Conservation (phyloP, 1,284 basidiomycete genomes). For the Ustilago crameri region DNA sequence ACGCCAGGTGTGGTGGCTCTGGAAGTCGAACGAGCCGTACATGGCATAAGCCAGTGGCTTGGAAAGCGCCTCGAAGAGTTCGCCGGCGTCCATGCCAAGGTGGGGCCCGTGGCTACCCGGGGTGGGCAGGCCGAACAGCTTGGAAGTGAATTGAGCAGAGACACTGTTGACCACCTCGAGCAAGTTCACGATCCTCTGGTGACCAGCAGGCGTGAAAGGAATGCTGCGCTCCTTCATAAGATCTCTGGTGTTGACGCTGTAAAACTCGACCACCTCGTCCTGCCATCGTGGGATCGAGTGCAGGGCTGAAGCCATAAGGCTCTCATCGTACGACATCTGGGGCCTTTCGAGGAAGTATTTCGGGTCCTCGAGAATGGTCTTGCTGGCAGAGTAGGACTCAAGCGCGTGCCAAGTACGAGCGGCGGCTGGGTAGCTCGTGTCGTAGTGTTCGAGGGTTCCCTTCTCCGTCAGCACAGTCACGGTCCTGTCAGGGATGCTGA, state of each 20-base stretch:
- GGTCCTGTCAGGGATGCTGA: slow-evolving; percentile 74
- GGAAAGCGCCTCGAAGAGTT: slow-evolving; percentile 30
- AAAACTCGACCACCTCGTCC: slow-evolving; percentile 35
- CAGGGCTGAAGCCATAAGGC: slow-evolving; percentile 32
- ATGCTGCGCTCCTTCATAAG: slow-evolving; percentile 28
- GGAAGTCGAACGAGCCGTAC: slow-evolving; percentile 51
- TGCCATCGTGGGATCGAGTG: slow-evolving; percentile 41
- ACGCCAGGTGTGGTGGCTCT: slow-evolving; percentile 42
- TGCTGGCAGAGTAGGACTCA: slow-evolving; percentile 44
- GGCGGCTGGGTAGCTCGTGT: slow-evolving; percentile 63
- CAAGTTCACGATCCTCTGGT: slow-evolving; percentile 36
- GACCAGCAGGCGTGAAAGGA: slow-evolving; percentile 13
- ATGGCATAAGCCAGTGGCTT: slow-evolving; percentile 49
- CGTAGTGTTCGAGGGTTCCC: slow-evolving; percentile 71
- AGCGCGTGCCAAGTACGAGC: slow-evolving; percentile 36
- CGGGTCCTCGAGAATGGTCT: slow-evolving; percentile 36
- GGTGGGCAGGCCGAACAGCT: slow-evolving; percentile 43
- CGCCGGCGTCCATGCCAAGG: slow-evolving; percentile 32
- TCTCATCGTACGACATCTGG: slow-evolving; percentile 37
- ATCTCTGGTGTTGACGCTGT: slow-evolving; percentile 18
- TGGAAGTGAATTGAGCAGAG: slow-evolving; percentile 44
- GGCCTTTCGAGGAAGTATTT: slow-evolving; percentile 39
- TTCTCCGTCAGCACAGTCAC: slow-evolving; percentile 75
- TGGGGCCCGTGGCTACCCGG: slow-evolving; percentile 28
- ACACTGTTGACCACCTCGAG: slow-evolving; percentile 43